These are phyloP conservation scores for Termitomyces sp. DNA, from an alignment of 768 basidiomycete species.

Conservation along the genomic window DNA sequence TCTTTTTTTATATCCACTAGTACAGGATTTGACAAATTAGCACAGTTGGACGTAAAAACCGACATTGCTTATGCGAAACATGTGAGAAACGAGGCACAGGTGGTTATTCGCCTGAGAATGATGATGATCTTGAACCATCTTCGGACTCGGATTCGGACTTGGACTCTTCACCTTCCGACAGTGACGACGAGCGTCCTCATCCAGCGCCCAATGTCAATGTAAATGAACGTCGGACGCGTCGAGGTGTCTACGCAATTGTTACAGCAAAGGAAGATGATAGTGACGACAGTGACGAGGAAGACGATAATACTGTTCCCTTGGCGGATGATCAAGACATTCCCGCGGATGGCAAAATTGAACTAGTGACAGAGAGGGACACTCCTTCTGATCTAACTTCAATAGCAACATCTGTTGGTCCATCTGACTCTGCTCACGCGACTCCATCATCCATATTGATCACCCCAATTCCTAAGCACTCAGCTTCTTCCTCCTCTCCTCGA, in stretches of 20 bases:
- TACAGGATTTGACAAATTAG: conserved; percentile 1
- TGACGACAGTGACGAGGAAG: conserved; percentile 61
- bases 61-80: conserved; percentile 82
- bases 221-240: conserved; percentile 76
- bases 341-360: conserved; percentile 52
- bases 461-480: conserved; percentile 28
- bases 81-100: conserved; percentile 77
- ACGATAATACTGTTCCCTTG: conserved; percentile 41
- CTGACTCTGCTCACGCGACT: conserved; percentile 28
- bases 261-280: conserved; percentile 56
- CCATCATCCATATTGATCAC: conserved; percentile 28
- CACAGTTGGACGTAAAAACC: conserved; percentile 63
- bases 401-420: conserved; percentile 35
- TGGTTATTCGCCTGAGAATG: conserved; percentile 64
- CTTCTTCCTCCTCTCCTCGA: conserved; percentile 32
- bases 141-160: conserved; percentile 48
- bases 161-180: conserved; percentile 36
- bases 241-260: conserved; percentile 77
- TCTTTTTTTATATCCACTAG: conserved; percentile 6
- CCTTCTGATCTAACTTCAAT: conserved; percentile 45
- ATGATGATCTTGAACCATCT: conserved; percentile 41
- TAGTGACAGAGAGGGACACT: conserved; percentile 45
- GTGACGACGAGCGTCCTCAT: conserved; percentile 36
- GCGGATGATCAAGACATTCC: conserved; percentile 44
- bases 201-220: conserved; percentile 48